These are phyloP conservation scores for Neopestalotiopsis sp. DNA, from an alignment of 2,329 filamentous ascomycete genomes.

Conservation along the genomic window DNA sequence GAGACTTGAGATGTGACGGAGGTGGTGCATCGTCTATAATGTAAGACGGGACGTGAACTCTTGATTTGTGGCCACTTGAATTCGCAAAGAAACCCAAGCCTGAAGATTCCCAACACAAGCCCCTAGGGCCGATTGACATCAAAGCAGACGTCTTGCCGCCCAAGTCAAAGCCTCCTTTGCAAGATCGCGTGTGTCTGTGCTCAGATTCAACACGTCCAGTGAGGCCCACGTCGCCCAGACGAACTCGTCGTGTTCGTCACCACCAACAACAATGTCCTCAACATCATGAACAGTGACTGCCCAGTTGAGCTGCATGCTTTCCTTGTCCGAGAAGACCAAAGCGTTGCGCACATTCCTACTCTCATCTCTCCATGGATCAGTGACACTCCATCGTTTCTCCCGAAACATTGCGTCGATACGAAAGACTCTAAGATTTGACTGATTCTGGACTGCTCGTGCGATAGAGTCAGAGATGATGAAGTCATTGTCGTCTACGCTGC, in stretches of 20 bases:
- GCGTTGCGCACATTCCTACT: neutral
- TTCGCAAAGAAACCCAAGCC: no score
- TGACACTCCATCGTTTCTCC: slow-evolving; percentile 16
- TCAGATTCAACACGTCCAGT: slow-evolving; percentile 26
- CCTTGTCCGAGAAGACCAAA: neutral
- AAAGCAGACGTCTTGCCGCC: slow-evolving; percentile 28
- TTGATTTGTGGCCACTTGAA: no score
- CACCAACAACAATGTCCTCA: slow-evolving; percentile 33
- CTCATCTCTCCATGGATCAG: slow-evolving; percentile 22
- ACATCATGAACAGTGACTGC: slow-evolving; percentile 34
- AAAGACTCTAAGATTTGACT: slow-evolving; percentile 31
- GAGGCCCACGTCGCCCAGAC: slow-evolving; percentile 30
- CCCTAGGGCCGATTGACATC: no score
- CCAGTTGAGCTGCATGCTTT: slow-evolving; percentile 34
- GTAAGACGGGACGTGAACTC: neutral
- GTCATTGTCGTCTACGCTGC: slow-evolving; percentile 32
- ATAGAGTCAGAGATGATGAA: slow-evolving; percentile 36
- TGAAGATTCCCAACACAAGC: neutral
- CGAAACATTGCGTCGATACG: slow-evolving; percentile 32
- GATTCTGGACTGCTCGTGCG: slow-evolving; percentile 30
- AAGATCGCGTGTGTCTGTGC: slow-evolving; percentile 26
- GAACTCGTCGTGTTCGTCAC: slow-evolving; percentile 38
- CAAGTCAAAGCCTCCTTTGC: slow-evolving; percentile 33
- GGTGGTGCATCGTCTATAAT: neutral
- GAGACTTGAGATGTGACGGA: neutral